phyloP scores from a whole-genome alignment of 768 basidiomycete species.

The Boletus rex-veris region DNA sequence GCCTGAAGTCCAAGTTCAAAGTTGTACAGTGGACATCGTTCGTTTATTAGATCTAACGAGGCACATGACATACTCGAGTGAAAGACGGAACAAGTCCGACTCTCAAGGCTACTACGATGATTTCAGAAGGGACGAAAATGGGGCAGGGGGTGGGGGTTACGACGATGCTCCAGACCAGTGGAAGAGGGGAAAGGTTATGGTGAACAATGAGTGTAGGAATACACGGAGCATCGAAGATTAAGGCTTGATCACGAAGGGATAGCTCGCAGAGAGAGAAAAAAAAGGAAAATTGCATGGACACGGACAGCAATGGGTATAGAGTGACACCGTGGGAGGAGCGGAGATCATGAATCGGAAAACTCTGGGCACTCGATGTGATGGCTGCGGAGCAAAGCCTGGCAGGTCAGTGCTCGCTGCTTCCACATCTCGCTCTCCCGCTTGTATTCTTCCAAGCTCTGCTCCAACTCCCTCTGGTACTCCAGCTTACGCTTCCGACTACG shows the following conservation, averaged over 20 bases:
- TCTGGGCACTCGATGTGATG: constrained; percentile 58
- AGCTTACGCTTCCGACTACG: constrained; percentile 73
- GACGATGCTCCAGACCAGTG: constrained; percentile 56
- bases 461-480: constrained; percentile 62
- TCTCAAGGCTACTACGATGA: not conserved
- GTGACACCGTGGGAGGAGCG: not conserved
- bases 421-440: constrained; percentile 60
- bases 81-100: constrained; percentile 1
- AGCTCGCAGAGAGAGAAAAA: constrained; percentile 7
- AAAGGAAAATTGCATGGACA: not conserved
- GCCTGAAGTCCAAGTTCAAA: too few species aligned
- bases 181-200: constrained; percentile 32
- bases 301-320: constrained; percentile 2
- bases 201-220: constrained; percentile 14
- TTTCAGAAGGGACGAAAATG: not conserved
- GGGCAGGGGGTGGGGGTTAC: constrained; percentile 36
- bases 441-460: constrained; percentile 50
- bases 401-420: constrained; percentile 50
- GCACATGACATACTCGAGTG: constrained; percentile 4
- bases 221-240: constrained; percentile 46
- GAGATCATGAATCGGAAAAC: constrained; percentile 34
- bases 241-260: constrained; percentile 8
- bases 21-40: not conserved
- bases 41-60: constrained; percentile 2
- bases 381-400: constrained; percentile 50